Percentiles rank a stretch among this genome's conserved stretches.
phyloP scores from a whole-genome alignment of 371 early-diverging fungal genomes.

The Paraphysoderma sedebokerense region DNA sequence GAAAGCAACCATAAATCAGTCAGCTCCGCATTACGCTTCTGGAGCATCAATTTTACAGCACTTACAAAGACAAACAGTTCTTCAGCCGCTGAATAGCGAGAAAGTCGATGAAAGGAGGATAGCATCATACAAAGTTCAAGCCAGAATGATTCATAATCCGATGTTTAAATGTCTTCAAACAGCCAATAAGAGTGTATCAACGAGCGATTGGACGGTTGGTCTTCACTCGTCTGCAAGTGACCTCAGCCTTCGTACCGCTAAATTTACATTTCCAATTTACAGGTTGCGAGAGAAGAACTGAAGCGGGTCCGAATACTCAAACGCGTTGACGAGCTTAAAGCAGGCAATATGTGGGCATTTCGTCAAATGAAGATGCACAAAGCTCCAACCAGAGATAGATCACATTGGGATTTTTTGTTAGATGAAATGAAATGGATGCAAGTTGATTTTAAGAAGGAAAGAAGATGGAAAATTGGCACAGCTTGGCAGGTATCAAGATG shows the following conservation, averaged over 20 bases:
- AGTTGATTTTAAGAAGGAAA: neutral
- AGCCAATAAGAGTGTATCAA: neutral
- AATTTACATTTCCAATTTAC: too few species aligned
- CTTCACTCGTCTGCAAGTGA: too few species aligned
- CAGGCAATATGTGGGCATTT: neutral
- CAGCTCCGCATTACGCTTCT: too few species aligned
- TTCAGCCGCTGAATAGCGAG: neutral
- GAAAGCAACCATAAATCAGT: too few species aligned
- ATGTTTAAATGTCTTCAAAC: neutral
- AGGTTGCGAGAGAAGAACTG: too few species aligned
- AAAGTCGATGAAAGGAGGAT: neutral
- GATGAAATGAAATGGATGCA: neutral
- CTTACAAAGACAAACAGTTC: too few species aligned
- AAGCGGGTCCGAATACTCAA: neutral
- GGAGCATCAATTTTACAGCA: too few species aligned
- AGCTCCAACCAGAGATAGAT: neutral
- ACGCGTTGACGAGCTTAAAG: neutral
- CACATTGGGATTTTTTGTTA: neutral
- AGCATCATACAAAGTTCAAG: neutral
- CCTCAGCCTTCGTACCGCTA: too few species aligned
- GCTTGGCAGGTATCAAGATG: neutral
- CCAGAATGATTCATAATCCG: neutral
- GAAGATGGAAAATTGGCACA: neutral
- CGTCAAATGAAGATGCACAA: neutral
- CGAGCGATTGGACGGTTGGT: neutral